A percentile compares a stretch with the other conserved stretches of the same genome.
These are phyloP conservation scores for Tolypocladium tropicale DNA, from an alignment of 2,329 filamentous ascomycete species.

Conservation along the genomic window DNA sequence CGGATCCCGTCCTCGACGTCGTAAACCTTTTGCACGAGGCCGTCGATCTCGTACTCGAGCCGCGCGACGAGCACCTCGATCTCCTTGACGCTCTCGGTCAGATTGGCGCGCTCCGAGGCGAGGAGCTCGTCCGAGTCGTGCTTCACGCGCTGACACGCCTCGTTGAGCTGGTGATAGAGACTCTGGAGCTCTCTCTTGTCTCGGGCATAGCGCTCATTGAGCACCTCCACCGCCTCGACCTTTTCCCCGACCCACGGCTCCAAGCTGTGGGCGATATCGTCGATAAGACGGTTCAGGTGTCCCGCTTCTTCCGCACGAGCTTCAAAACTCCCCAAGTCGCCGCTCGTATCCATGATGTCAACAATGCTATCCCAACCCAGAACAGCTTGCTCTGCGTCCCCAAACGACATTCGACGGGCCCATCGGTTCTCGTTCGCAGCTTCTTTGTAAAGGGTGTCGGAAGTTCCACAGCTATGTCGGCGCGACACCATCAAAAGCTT, in stretches of 20 bases:
- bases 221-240: constrained; percentile 41
- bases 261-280: constrained; percentile 39
- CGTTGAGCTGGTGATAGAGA: constrained; percentile 60
- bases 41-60: constrained; percentile 83
- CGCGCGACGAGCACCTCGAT: constrained; percentile 74
- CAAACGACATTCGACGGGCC: constrained; percentile 66
- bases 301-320: constrained; percentile 43
- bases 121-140: constrained; percentile 60
- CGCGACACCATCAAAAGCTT: constrained; percentile 45
- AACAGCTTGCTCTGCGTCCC: constrained; percentile 64
- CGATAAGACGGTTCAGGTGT: constrained; percentile 42
- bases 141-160: constrained; percentile 58
- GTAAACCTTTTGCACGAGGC: constrained; percentile 67
- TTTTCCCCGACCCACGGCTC: constrained; percentile 52
- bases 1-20: constrained; percentile 77
- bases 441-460: constrained; percentile 17
- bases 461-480: constrained; percentile 45
- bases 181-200: constrained; percentile 56
- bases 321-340: constrained; percentile 16
- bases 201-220: constrained; percentile 52
- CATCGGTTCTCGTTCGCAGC: constrained; percentile 48
- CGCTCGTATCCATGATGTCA: constrained; percentile 22
- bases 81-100: constrained; percentile 65
- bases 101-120: constrained; percentile 53
- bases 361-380: constrained; percentile 53